Conservation (phyloP, 345 rosid species). For the Eutrema heterophyllum region DNA sequence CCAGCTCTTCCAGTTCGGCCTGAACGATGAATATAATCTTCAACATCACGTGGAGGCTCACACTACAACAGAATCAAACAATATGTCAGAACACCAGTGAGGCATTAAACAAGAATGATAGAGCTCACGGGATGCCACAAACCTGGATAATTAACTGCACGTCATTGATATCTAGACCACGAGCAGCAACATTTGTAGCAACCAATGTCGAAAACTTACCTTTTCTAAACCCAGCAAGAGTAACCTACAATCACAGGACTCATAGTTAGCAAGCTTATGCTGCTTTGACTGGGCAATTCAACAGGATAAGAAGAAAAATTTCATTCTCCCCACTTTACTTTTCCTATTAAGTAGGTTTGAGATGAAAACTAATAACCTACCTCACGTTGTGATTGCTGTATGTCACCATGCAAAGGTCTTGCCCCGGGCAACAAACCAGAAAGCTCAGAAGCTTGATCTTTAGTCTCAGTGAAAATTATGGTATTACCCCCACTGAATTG, state of each 20-base stretch:
- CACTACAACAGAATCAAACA: slow-evolving; percentile 44
- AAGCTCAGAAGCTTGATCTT: slow-evolving; percentile 87
- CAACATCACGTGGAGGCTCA: slow-evolving; percentile 98
- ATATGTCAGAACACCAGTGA: not conserved
- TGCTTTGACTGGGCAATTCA: not conserved
- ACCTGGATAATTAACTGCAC: slow-evolving; percentile 98
- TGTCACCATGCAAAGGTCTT: slow-evolving; percentile 92
- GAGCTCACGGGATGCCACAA: not conserved
- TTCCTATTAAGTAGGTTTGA: not conserved
- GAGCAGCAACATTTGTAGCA: slow-evolving; percentile 95
- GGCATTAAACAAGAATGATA: not conserved
- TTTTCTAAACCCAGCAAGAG: slow-evolving; percentile 83
- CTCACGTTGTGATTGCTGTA: slow-evolving; percentile 91
- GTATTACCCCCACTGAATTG: slow-evolving; percentile 84
- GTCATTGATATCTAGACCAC: slow-evolving; percentile 94
- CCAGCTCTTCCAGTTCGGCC: slow-evolving; percentile 99
- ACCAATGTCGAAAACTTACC: slow-evolving; percentile 88
- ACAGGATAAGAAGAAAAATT: not conserved
- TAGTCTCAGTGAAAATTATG: slow-evolving; percentile 85
- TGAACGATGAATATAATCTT: slow-evolving; percentile 95
- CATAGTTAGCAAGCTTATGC: not conserved
- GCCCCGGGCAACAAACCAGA: slow-evolving; percentile 81
- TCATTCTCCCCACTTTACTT: not conserved
- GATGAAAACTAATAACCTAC: slow-evolving; percentile 29
- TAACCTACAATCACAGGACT: slow-evolving; percentile 48